These are phyloP conservation scores for Neoboletus brunneissimus DNA, from an alignment of 768 basidiomycete genomes.

Conservation along the genomic window DNA sequence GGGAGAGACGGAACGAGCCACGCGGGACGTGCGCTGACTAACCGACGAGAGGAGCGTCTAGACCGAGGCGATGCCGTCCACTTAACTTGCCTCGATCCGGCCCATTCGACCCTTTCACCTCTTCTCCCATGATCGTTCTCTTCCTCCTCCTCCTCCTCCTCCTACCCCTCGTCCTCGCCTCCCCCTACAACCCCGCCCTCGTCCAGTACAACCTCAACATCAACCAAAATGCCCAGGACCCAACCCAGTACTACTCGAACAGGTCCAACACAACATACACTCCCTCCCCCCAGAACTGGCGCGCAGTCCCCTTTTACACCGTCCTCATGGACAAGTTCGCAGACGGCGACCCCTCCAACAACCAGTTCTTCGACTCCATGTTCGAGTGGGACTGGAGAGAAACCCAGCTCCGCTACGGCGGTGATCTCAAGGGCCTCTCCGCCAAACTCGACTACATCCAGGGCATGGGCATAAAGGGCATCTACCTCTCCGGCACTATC, in stretches of 20 bases:
- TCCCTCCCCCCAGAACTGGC: slow-evolving; percentile 83
- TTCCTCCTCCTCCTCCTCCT: slow-evolving; percentile 39
- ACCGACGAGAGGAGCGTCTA: too few relatives aligned
- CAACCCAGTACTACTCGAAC: slow-evolving; percentile 61
- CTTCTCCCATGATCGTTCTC: slow-evolving; percentile 5
- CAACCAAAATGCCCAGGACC: slow-evolving; percentile 66
- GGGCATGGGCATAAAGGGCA: slow-evolving; percentile 80
- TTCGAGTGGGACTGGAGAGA: slow-evolving; percentile 86
- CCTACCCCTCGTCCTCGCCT: slow-evolving; percentile 44
- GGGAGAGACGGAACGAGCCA: too few relatives aligned
- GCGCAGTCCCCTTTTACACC: slow-evolving; percentile 74
- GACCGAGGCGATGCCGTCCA: neutral
- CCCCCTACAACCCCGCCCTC: slow-evolving; percentile 68
- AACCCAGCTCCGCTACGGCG: slow-evolving; percentile 86
- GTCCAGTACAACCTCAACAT: slow-evolving; percentile 74
- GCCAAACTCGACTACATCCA: slow-evolving; percentile 81
- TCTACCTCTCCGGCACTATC: slow-evolving; percentile 91
- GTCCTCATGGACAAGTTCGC: slow-evolving; percentile 91
- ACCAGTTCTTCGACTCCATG: slow-evolving; percentile 79
- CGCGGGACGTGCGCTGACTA: too few relatives aligned
- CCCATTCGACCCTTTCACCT: neutral
- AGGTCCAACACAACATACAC: slow-evolving; percentile 68
- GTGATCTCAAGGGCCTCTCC: slow-evolving; percentile 79
- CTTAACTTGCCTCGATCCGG: neutral
- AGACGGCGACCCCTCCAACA: slow-evolving; percentile 88